Evolutionary conservation across 2,329 filamentous ascomycete genomes (phyloP).

Genomic region (Colletotrichum sp.): DNA sequence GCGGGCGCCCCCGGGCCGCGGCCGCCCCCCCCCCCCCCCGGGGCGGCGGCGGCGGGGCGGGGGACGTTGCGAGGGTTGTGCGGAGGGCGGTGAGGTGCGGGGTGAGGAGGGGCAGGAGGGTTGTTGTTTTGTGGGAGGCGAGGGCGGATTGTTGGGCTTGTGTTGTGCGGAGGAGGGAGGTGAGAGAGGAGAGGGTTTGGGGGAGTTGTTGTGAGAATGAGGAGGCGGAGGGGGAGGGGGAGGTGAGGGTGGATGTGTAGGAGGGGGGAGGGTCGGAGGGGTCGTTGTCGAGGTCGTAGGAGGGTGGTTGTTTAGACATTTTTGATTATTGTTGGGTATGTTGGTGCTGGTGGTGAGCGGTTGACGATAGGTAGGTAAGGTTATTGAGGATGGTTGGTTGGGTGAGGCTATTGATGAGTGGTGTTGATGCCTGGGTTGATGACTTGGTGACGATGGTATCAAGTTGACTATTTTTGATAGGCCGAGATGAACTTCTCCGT

Average conservation of each 20-base stretch:
- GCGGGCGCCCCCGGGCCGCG: too few species aligned
- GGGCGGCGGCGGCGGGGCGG: too few species aligned
- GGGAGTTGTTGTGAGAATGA: conserved; percentile 32
- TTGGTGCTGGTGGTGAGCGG: too few species aligned
- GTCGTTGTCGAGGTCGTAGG: not conserved
- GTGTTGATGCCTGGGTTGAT: not conserved
- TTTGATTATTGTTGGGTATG: not conserved
- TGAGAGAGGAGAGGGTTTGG: conserved; percentile 35
- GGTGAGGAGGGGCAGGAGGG: conserved; percentile 41
- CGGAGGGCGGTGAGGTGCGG: conserved; percentile 48
- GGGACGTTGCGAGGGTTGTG: conserved; percentile 39
- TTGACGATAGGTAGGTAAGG: not conserved
- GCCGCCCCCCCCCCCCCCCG: too few species aligned
- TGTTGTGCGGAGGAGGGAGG: conserved; percentile 39
- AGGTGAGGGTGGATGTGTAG: conserved; percentile 1
- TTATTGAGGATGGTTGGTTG: not conserved
- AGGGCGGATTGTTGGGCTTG: conserved; percentile 38
- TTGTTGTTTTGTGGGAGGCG: conserved; percentile 33
- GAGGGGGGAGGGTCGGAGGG: conserved; percentile 23
- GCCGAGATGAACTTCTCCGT: too few species aligned
- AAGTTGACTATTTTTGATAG: too few species aligned
- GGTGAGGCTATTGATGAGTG: not conserved
- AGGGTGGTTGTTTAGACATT: conserved; percentile 22
- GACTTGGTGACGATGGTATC: not conserved
- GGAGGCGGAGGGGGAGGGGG: conserved; percentile 16